Conservation (phyloP, 2,329 filamentous ascomycete genomes). For the Cladophialophora bantiana region DNA sequence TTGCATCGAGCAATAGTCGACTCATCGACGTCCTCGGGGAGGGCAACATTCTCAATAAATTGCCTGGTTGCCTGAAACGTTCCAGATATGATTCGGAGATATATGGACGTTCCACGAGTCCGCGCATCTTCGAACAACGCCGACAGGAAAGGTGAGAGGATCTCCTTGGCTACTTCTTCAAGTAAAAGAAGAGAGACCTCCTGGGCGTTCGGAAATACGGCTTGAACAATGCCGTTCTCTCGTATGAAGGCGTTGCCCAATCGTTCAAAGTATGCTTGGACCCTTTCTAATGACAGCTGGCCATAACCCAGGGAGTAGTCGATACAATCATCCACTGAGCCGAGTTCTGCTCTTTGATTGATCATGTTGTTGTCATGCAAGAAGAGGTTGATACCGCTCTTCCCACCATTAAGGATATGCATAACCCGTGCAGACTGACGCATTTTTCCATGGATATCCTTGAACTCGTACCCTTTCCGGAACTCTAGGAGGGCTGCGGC, state of each 20-base stretch:
- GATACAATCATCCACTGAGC: constrained; percentile 81
- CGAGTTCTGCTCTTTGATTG: constrained; percentile 72
- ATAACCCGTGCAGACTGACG: constrained; percentile 86
- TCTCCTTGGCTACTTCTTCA: constrained; percentile 81
- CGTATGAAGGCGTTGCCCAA: constrained; percentile 80
- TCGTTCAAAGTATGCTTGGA: constrained; percentile 78
- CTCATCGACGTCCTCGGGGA: constrained; percentile 64
- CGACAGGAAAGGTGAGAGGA: constrained; percentile 84
- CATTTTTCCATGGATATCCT: constrained; percentile 90
- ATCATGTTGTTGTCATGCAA: constrained; percentile 89
- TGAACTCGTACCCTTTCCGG: constrained; percentile 86
- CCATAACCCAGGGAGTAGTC: constrained; percentile 66
- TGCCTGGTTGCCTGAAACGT: constrained; percentile 85
- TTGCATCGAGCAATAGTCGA: constrained; percentile 71
- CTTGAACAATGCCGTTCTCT: constrained; percentile 78
- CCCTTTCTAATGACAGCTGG: constrained; percentile 78
- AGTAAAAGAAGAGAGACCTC: constrained; percentile 79
- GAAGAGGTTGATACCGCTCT: constrained; percentile 80
- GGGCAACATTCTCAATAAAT: constrained; percentile 74
- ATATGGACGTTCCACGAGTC: constrained; percentile 74
- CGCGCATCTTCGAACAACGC: constrained; percentile 87
- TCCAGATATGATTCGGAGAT: constrained; percentile 84
- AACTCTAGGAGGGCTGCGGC: constrained; percentile 90
- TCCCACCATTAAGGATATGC: constrained; percentile 79
- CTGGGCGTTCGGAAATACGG: constrained; percentile 76